phyloP scores from a whole-genome alignment of 2,329 filamentous ascomycete genomes.

The Alternaria conjuncta region DNA sequence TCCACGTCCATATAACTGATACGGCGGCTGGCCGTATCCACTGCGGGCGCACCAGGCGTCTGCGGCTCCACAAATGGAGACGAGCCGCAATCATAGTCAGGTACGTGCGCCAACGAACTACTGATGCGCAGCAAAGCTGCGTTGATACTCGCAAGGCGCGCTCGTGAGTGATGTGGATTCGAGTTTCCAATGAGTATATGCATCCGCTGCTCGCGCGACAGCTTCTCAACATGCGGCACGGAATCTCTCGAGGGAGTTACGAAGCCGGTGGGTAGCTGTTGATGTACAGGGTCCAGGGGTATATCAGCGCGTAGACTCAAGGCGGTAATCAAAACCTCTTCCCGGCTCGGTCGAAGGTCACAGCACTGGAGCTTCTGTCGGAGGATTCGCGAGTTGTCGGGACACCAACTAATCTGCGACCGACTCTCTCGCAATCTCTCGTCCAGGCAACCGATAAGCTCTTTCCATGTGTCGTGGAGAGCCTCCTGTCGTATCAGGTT shows the following conservation, averaged over 20 bases:
- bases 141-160: slow-evolving; percentile 40
- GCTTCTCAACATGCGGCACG: slow-evolving; percentile 38
- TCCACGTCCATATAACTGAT: slow-evolving; percentile 50
- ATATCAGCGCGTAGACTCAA: slow-evolving; percentile 46
- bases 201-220: slow-evolving; percentile 45
- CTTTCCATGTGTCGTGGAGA: slow-evolving; percentile 47
- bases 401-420: slow-evolving; percentile 48
- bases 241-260: slow-evolving; percentile 45
- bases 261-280: slow-evolving; percentile 43
- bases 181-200: slow-evolving; percentile 45
- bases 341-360: slow-evolving; percentile 45
- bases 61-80: slow-evolving; percentile 34
- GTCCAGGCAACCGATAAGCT: slow-evolving; percentile 41
- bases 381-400: slow-evolving; percentile 44
- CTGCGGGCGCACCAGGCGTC: slow-evolving; percentile 20
- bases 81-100: slow-evolving; percentile 33
- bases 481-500: slow-evolving; percentile 48
- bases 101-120: slow-evolving; percentile 19
- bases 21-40: slow-evolving; percentile 35
- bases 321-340: slow-evolving; percentile 46
- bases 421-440: slow-evolving; percentile 41
- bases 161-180: slow-evolving; percentile 32
- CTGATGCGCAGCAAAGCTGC: slow-evolving; percentile 38
- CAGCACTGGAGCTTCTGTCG: slow-evolving; percentile 49
- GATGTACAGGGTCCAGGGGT: slow-evolving; percentile 32